A percentile compares a stretch with the other conserved stretches of the same genome.
Evolutionary conservation across 2,329 filamentous ascomycete genomes (phyloP).

Genomic region (Chrysoporthe deuterocubensis): DNA sequence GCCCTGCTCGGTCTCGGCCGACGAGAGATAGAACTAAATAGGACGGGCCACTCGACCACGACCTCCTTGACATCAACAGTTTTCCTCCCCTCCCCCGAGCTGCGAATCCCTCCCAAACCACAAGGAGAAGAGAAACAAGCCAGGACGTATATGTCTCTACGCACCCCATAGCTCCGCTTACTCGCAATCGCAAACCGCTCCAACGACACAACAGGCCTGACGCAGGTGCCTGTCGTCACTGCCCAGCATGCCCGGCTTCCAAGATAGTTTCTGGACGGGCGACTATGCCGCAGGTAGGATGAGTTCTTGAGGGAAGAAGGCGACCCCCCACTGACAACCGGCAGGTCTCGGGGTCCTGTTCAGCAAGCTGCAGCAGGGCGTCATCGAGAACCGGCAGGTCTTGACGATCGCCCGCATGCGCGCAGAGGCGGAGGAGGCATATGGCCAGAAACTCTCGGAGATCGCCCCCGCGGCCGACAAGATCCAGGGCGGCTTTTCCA

Average conservation of each 20-base stretch:
- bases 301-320: not conserved
- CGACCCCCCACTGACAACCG: constrained; percentile 27
- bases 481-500: constrained; percentile 79
- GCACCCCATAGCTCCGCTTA: constrained; percentile 28
- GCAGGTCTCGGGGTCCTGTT: constrained; percentile 89
- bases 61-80: constrained; percentile 4
- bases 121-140: not conserved
- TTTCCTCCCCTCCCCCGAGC: not conserved
- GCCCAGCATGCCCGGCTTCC: constrained; percentile 79
- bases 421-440: constrained; percentile 91
- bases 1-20: constrained; percentile 13
- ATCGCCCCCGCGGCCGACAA: constrained; percentile 84
- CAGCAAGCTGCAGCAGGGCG: constrained; percentile 93
- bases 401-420: constrained; percentile 90
- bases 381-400: constrained; percentile 92
- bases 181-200: constrained; percentile 16
- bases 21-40: not conserved
- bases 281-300: constrained; percentile 90
- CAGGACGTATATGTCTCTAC: constrained; percentile 26
- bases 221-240: constrained; percentile 26
- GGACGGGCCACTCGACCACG: not conserved
- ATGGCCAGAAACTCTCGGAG: constrained; percentile 78
- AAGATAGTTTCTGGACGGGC: constrained; percentile 95
- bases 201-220: constrained; percentile 17
- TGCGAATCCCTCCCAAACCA: constrained; percentile 4